Percentiles rank a stretch among this genome's conserved stretches.
phyloP scores from a whole-genome alignment of 208 protist species.

The Leishmania martiniquensis region DNA sequence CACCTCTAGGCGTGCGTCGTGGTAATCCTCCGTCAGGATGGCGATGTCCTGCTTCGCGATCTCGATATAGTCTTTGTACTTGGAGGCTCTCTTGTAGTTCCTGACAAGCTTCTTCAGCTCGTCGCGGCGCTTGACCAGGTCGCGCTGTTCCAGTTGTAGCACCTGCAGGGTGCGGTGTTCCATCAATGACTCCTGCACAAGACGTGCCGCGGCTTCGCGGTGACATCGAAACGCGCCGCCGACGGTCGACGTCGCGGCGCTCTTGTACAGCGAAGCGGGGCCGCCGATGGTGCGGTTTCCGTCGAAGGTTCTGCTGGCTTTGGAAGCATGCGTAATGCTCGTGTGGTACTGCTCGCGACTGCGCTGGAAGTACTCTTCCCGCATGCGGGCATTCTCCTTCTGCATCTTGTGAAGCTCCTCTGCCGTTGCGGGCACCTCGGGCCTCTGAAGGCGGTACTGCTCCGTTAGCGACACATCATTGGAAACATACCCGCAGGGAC shows the following conservation, averaged over 20 bases:
- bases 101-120: slow-evolving; percentile 46
- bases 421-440: slow-evolving; percentile 34
- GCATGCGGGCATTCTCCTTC: slow-evolving; percentile 44
- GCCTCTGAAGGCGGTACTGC: slow-evolving; percentile 7
- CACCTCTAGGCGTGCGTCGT: slow-evolving; percentile 60
- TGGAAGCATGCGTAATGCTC: slow-evolving; percentile 21
- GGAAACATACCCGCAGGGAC: not conserved
- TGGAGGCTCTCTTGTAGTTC: slow-evolving; percentile 43
- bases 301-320: not conserved
- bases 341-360: slow-evolving; percentile 36
- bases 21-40: slow-evolving; percentile 53
- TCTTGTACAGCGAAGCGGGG: not conserved
- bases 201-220: slow-evolving; percentile 34
- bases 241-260: not conserved
- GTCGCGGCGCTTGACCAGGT: slow-evolving; percentile 41
- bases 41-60: slow-evolving; percentile 57
- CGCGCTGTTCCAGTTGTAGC: slow-evolving; percentile 48
- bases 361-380: slow-evolving; percentile 45
- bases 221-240: slow-evolving; percentile 9
- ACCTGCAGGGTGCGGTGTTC: slow-evolving; percentile 47
- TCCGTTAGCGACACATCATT: not conserved
- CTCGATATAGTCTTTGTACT: slow-evolving; percentile 54
- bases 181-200: slow-evolving; percentile 48
- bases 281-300: slow-evolving; percentile 10
- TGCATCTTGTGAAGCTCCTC: slow-evolving; percentile 53